phyloP scores from a whole-genome alignment of 108 stramenopile species.

The Nitzschia putrida region DNA sequence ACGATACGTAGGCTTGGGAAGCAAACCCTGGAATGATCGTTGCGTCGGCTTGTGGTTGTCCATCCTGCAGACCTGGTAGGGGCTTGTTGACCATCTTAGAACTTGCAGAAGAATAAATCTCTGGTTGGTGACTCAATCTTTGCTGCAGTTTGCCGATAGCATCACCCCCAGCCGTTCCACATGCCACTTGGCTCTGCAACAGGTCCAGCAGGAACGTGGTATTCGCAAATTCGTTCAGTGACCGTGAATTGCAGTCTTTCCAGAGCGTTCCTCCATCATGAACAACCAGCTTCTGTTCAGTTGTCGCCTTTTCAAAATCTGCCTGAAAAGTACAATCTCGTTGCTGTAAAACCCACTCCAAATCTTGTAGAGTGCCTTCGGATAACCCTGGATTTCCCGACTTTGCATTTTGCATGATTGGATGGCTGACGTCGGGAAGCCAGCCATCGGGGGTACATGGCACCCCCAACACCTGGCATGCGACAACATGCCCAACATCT shows the following conservation, averaged over 20 bases:
- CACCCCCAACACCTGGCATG: conserved; percentile 20
- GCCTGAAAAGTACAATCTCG: conserved; percentile 24
- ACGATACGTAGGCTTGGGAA: too few species aligned
- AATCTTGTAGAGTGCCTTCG: conserved; percentile 1
- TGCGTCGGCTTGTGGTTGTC: too few species aligned
- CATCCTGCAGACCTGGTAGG: too few species aligned
- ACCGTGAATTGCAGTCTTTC: conserved; percentile 1
- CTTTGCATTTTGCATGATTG: conserved; percentile 16
- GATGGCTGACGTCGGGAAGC: conserved; percentile 11
- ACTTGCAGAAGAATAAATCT: too few species aligned
- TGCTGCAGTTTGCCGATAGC: not conserved
- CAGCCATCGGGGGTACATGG: conserved; percentile 12
- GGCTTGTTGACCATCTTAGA: too few species aligned
- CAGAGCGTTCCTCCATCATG: conserved; percentile 18
- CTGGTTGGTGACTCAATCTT: not conserved
- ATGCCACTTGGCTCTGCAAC: conserved; percentile 22
- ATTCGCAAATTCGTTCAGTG: not conserved
- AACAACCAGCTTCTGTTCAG: not conserved
- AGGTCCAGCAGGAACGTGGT: conserved; percentile 18
- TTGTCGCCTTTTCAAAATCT: not conserved
- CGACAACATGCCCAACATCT: conserved; percentile 28
- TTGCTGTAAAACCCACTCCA: conserved; percentile 25
- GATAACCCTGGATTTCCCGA: conserved; percentile 25
- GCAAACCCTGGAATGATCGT: too few species aligned
- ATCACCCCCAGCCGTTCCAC: not conserved